phyloP scores from a whole-genome alignment of 306 rosid genomes.

The Lathyrus sativus region DNA sequence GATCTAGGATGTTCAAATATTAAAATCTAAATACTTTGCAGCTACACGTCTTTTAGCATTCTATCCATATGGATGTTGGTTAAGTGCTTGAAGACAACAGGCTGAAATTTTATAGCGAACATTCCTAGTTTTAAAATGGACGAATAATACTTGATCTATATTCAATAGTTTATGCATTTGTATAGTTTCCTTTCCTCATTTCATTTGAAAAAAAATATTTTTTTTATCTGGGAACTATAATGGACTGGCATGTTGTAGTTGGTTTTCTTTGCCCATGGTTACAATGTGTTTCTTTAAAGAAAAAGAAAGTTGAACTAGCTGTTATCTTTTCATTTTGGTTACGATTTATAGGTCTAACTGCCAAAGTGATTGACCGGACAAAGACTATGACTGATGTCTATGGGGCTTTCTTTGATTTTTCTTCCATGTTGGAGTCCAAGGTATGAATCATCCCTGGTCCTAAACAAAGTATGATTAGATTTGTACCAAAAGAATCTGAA shows the following conservation, averaged over 20 bases:
- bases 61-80: conserved; percentile 14
- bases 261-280: conserved; percentile 7
- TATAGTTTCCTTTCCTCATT: conserved; percentile 14
- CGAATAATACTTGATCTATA: conserved; percentile 14
- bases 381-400: conserved; percentile 85
- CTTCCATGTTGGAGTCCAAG: conserved; percentile 75
- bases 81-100: conserved; percentile 14
- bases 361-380: conserved; percentile 87
- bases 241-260: conserved; percentile 3
- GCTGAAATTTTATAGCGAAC: conserved; percentile 15
- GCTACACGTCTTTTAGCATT: conserved; percentile 24
- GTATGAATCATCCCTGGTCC: conserved; percentile 48
- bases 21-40: conserved; percentile 24
- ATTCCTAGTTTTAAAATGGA: conserved; percentile 27
- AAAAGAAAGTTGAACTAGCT: conserved; percentile 8
- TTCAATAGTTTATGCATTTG: conserved; percentile 16
- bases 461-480: conserved; percentile 28
- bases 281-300: conserved; percentile 12
- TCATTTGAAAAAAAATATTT: conserved; percentile 3
- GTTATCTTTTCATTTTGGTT: conserved; percentile 35
- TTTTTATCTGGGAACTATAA: conserved; percentile 20
- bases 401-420: conserved; percentile 88
- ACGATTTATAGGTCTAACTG: conserved; percentile 77
- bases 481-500: conserved; percentile 21
- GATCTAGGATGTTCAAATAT: conserved; percentile 26